These are phyloP conservation scores for Vitis cinerea DNA, from an alignment of 164 flowering plant species.

Conservation along the genomic window DNA sequence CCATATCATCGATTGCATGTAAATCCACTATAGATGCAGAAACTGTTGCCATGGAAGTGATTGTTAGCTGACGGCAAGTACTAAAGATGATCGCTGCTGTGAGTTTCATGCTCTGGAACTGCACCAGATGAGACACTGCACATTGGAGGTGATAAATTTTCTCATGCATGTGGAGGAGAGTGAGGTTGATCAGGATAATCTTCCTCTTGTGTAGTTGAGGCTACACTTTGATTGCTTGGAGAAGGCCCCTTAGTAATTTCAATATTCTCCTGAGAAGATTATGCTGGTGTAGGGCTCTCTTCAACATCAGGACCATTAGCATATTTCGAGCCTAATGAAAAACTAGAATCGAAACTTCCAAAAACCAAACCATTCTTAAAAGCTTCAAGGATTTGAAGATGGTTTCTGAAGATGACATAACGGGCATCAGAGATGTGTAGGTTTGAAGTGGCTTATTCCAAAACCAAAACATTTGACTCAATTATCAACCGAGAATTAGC, in stretches of 20 bases:
- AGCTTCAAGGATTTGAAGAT: too few species aligned
- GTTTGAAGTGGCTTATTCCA: too few species aligned
- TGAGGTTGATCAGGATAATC: conserved; percentile 20
- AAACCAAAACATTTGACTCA: too few species aligned
- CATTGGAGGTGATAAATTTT: conserved; percentile 13
- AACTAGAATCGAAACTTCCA: conserved; percentile 46
- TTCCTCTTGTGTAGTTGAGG: conserved; percentile 21
- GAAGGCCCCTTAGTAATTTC: conserved; percentile 29
- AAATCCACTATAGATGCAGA: too few species aligned
- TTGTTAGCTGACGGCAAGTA: too few species aligned
- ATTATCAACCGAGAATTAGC: too few species aligned
- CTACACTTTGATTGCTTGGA: conserved; percentile 24
- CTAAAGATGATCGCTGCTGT: too few species aligned
- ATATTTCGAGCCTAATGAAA: conserved; percentile 8
- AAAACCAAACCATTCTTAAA: conserved; percentile 34
- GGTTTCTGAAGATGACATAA: too few species aligned
- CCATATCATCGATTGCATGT: too few species aligned
- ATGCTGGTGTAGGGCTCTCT: conserved; percentile 8
- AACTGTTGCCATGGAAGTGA: too few species aligned
- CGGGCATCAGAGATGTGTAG: too few species aligned
- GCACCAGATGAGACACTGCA: conserved; percentile 11
- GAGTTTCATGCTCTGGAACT: conserved; percentile 15
- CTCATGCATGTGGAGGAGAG: conserved; percentile 17
- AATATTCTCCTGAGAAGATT: conserved; percentile 16
- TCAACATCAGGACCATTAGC: conserved; percentile 12